phyloP scores from a whole-genome alignment of 1,284 basidiomycete genomes.

The Mycocalia duriaeana region DNA sequence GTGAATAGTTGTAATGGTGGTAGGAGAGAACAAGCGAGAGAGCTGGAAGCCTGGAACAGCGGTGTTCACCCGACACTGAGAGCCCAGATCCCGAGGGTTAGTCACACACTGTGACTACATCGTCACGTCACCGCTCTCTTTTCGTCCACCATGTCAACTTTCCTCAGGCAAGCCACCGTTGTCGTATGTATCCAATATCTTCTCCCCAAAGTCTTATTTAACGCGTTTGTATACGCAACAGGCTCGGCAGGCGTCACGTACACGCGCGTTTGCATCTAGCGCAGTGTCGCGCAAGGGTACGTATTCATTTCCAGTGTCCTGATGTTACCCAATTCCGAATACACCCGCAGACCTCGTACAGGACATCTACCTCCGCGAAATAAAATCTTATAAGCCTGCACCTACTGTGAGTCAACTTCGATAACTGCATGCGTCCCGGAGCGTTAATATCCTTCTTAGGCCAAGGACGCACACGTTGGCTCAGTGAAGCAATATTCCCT shows the following conservation, averaged over 20 bases:
- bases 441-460: conserved; percentile 44
- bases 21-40: conserved; percentile 1
- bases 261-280: conserved; percentile 60
- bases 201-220: conserved; percentile 1
- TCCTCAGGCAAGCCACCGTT: conserved; percentile 53
- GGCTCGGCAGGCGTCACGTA: conserved; percentile 40
- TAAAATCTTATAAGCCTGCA: conserved; percentile 83
- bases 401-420: conserved; percentile 33
- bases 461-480: conserved; percentile 81
- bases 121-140: conserved; percentile 37
- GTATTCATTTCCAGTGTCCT: conserved; percentile 19
- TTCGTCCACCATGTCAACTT: conserved; percentile 50
- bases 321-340: conserved; percentile 29
- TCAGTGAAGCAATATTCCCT: conserved; percentile 70
- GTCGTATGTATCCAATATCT: conserved; percentile 33
- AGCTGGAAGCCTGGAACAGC: neutral
- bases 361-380: conserved; percentile 87
- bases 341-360: conserved; percentile 79
- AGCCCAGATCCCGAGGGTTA: conserved; percentile 1
- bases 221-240: conserved; percentile 15
- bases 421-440: too few species aligned
- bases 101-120: conserved; percentile 1
- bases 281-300: conserved; percentile 66
- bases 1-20: conserved; percentile 14
- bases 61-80: neutral